Evolutionary conservation across 1,139 yeast species (phyloP).

Genomic region (Candida glucosophila): DNA sequence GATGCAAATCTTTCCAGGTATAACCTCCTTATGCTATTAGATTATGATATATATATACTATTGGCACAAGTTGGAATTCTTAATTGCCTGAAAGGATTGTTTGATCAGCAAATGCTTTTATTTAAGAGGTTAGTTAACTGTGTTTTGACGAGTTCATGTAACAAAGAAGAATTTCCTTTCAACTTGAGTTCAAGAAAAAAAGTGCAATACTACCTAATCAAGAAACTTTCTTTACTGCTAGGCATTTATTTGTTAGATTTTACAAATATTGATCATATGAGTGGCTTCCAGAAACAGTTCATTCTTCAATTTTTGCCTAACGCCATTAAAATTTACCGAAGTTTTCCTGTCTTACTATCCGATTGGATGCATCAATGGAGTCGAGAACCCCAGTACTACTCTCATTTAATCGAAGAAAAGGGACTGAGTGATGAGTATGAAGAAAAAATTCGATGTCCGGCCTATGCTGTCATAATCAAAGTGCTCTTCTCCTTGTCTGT

Average conservation of each 20-base stretch:
- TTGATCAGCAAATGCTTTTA: slow-evolving; percentile 8
- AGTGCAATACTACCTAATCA: slow-evolving; percentile 5
- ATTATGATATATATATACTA: slow-evolving; percentile 4
- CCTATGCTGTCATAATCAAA: too few species aligned
- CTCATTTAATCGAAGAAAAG: too few species aligned
- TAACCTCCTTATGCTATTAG: slow-evolving; percentile 2
- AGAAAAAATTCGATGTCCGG: too few species aligned
- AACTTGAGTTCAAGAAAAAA: too few species aligned
- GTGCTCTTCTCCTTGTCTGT: too few species aligned
- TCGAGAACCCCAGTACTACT: too few species aligned
- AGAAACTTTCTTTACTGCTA: slow-evolving; percentile 4
- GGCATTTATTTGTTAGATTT: slow-evolving; percentile 3
- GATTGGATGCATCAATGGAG: too few species aligned
- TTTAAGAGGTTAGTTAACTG: slow-evolving; percentile 7
- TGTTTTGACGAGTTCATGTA: slow-evolving; percentile 1
- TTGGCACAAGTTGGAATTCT: slow-evolving; percentile 6
- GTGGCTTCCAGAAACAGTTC: slow-evolving; percentile 5
- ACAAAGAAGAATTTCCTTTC: too few species aligned
- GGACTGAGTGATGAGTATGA: too few species aligned
- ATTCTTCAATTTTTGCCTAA: slow-evolving; percentile 5
- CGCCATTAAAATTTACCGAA: slow-evolving; percentile 4
- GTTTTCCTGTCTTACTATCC: slow-evolving; percentile 6
- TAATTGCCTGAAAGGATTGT: slow-evolving; percentile 4
- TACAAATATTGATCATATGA: slow-evolving; percentile 5
- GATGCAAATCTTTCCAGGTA: slow-evolving; percentile 1